Evolutionary conservation across 2,329 filamentous ascomycete species (phyloP).

Genomic region (Phialophora macrospora): DNA sequence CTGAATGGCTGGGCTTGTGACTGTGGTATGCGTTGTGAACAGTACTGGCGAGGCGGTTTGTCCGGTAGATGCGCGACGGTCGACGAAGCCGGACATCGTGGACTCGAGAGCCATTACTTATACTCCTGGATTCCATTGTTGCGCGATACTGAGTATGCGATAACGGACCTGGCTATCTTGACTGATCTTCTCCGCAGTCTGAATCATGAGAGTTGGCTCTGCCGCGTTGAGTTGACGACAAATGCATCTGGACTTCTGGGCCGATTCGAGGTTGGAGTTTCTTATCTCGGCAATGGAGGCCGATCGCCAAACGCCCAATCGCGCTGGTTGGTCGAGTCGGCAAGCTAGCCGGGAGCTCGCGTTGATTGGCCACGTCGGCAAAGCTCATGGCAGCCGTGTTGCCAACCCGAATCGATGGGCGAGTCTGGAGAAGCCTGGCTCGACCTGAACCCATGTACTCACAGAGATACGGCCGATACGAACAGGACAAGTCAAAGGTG

Average conservation of each 20-base stretch:
- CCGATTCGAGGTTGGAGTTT: not conserved
- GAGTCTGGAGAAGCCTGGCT: not conserved
- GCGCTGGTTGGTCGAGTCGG: not conserved
- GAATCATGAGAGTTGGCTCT: not conserved
- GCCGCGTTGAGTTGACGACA: not conserved
- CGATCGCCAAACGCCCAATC: not conserved
- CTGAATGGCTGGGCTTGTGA: not conserved
- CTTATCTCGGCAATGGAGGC: constrained; percentile 3
- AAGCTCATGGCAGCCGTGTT: not conserved
- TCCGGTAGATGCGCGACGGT: not conserved
- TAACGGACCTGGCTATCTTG: constrained; percentile 5
- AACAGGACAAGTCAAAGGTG: too few relatives aligned
- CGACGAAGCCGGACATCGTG: not conserved
- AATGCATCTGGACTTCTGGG: not conserved
- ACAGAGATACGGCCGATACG: too few relatives aligned
- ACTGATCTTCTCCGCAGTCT: not conserved
- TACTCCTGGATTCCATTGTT: not conserved
- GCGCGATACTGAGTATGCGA: not conserved
- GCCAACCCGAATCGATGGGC: not conserved
- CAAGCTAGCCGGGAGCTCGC: too few relatives aligned
- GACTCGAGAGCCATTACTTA: constrained; percentile 1
- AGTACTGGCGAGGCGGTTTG: not conserved
- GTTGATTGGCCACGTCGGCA: constrained; percentile 8
- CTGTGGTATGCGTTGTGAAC: not conserved
- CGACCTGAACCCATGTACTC: not conserved